Conservation (phyloP, 1,284 basidiomycete genomes). For the Austroboletus niveus region DNA sequence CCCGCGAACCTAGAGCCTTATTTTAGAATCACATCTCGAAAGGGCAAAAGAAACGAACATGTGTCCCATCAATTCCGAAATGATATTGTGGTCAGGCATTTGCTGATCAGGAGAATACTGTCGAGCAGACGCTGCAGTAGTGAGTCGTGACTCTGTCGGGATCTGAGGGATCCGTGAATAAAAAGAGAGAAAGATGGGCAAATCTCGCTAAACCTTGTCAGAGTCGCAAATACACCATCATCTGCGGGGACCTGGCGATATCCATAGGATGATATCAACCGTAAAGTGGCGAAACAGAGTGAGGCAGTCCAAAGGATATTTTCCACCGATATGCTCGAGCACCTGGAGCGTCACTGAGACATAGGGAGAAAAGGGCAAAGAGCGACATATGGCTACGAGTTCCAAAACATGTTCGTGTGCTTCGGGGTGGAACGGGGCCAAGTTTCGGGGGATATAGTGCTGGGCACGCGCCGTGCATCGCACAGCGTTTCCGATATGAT, state of each 20-base stretch:
- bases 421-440: slow-evolving; percentile 64
- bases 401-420: slow-evolving; percentile 54
- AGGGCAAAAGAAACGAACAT: slow-evolving; percentile 43
- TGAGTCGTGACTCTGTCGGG: slow-evolving; percentile 48
- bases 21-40: not conserved
- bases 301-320: slow-evolving; percentile 61
- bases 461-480: slow-evolving; percentile 70
- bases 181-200: slow-evolving; percentile 2
- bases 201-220: slow-evolving; percentile 70
- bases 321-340: slow-evolving; percentile 53
- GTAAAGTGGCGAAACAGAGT: slow-evolving; percentile 69
- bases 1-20: slow-evolving; percentile 58
- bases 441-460: slow-evolving; percentile 61
- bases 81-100: slow-evolving; percentile 67
- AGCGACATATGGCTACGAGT: slow-evolving; percentile 50
- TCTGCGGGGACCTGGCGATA: slow-evolving; percentile 60
- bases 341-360: slow-evolving; percentile 37
- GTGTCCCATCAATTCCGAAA: slow-evolving; percentile 76
- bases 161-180: slow-evolving; percentile 37
- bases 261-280: slow-evolving; percentile 69
- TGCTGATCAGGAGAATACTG: slow-evolving; percentile 47
- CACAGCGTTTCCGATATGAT: slow-evolving; percentile 60
- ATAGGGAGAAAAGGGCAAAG: slow-evolving; percentile 2
- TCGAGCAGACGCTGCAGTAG: slow-evolving; percentile 65
- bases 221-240: slow-evolving; percentile 70